Percentiles rank a stretch among this genome's conserved stretches.
These are phyloP conservation scores for Saccharomycopsis malanga DNA, from an alignment of 805 yeast species.

Conservation along the genomic window DNA sequence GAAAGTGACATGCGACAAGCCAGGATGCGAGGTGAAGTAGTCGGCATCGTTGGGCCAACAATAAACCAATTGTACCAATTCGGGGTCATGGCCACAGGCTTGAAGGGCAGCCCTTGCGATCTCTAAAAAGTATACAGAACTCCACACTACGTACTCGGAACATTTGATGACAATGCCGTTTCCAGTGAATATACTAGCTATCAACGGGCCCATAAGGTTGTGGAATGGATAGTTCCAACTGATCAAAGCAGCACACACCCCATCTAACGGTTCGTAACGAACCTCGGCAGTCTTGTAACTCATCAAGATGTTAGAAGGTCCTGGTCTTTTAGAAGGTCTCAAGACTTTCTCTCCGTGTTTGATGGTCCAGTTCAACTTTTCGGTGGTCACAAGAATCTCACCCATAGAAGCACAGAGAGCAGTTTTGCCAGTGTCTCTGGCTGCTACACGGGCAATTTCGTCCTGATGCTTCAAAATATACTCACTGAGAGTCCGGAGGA, in stretches of 20 bases:
- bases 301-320: slow-evolving; percentile 80
- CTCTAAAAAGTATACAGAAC: slow-evolving; percentile 69
- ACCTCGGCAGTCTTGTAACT: slow-evolving; percentile 90
- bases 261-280: slow-evolving; percentile 82
- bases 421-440: slow-evolving; percentile 95
- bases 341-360: slow-evolving; percentile 73
- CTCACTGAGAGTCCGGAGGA: slow-evolving; percentile 62
- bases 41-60: slow-evolving; percentile 90
- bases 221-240: slow-evolving; percentile 99
- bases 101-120: slow-evolving; percentile 66
- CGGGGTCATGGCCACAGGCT: slow-evolving; percentile 69
- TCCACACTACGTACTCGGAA: slow-evolving; percentile 95
- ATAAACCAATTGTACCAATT: slow-evolving; percentile 79
- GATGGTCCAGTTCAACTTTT: slow-evolving; percentile 85
- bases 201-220: slow-evolving; percentile 85
- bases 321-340: slow-evolving; percentile 69
- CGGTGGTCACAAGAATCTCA: slow-evolving; percentile 90
- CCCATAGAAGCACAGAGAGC: slow-evolving; percentile 95
- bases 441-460: slow-evolving; percentile 82
- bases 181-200: slow-evolving; percentile 85
- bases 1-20: slow-evolving; percentile 81
- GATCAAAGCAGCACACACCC: slow-evolving; percentile 79
- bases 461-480: slow-evolving; percentile 78
- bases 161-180: slow-evolving; percentile 89
- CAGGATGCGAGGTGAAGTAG: slow-evolving; percentile 75